phyloP scores from a whole-genome alignment of 2,329 filamentous ascomycete species.

The Phymatotrichopsis omnivora region DNA sequence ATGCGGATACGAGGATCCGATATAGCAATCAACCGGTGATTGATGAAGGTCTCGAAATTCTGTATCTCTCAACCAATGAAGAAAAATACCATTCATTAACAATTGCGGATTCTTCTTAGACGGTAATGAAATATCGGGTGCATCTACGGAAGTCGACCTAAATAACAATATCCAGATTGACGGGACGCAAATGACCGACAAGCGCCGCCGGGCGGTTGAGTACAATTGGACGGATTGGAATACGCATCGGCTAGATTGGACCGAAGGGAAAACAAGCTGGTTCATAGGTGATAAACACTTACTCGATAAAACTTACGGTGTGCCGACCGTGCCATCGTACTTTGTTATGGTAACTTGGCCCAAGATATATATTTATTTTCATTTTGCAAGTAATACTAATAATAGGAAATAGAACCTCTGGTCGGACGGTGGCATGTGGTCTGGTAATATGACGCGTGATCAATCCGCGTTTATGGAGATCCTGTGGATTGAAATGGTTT shows the following conservation, averaged over 20 bases:
- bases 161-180: conserved; percentile 6
- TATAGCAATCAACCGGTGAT: conserved; percentile 50
- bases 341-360: conserved; percentile 40
- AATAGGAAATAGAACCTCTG: conserved; percentile 46
- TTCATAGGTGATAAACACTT: conserved; percentile 45
- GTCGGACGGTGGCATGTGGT: conserved; percentile 52
- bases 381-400: neutral
- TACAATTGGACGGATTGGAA: conserved; percentile 47
- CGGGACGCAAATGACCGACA: conserved; percentile 5
- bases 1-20: conserved; percentile 40
- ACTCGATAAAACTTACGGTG: conserved; percentile 46
- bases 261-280: conserved; percentile 45
- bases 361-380: too few species aligned
- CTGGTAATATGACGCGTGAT: conserved; percentile 47
- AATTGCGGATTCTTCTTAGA: neutral
- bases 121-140: conserved; percentile 19
- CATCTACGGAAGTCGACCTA: conserved; percentile 21
- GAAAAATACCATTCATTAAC: too few species aligned
- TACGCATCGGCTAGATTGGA: conserved; percentile 52
- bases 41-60: conserved; percentile 5
- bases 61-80: neutral
- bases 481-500: conserved; percentile 54
- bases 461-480: conserved; percentile 48
- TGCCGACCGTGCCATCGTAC: conserved; percentile 44
- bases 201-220: neutral